Percentiles rank a stretch among this genome's conserved stretches.
Evolutionary conservation across 352 stramenopile genomes (phyloP).

Genomic region (Phytopythium montanum): DNA sequence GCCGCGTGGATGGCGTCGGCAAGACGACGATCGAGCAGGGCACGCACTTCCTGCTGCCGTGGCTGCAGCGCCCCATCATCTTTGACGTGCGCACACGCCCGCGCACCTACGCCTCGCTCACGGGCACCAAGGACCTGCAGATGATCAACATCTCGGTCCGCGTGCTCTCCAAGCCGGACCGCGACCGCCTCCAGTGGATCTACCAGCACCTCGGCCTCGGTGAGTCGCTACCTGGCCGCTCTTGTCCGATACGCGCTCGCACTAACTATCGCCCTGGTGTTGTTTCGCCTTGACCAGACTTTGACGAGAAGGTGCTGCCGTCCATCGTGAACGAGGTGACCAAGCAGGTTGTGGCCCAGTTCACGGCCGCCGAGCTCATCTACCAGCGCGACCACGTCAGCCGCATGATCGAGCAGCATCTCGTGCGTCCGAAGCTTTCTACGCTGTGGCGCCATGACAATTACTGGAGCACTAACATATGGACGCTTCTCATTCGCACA

Average conservation of each 20-base stretch:
- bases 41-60: slow-evolving; percentile 97
- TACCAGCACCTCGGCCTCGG: slow-evolving; percentile 94
- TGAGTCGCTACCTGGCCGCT: slow-evolving; percentile 14
- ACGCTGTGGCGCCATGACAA: slow-evolving; percentile 18
- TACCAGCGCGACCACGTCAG: slow-evolving; percentile 98
- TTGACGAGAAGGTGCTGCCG: slow-evolving; percentile 97
- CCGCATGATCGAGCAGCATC: slow-evolving; percentile 91
- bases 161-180: slow-evolving; percentile 97
- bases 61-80: slow-evolving; percentile 96
- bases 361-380: slow-evolving; percentile 98
- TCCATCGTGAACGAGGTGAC: slow-evolving; percentile 99
- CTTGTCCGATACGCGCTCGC: not conserved
- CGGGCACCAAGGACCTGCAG: slow-evolving; percentile 97
- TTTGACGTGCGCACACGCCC: slow-evolving; percentile 94
- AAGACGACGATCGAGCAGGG: slow-evolving; percentile 87
- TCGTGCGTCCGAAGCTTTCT: slow-evolving; percentile 38
- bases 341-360: slow-evolving; percentile 99
- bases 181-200: slow-evolving; percentile 93
- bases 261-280: slow-evolving; percentile 6
- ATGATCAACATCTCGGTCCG: slow-evolving; percentile 99
- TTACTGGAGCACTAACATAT: slow-evolving; percentile 5
- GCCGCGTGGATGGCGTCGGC: slow-evolving; percentile 82
- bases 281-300: slow-evolving; percentile 70
- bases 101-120: slow-evolving; percentile 91
- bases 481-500: slow-evolving; percentile 18